Base-by-base conservation (phyloP, 495 filamentous ascomycete genomes). In the Penicilliopsis zonata region DNA sequence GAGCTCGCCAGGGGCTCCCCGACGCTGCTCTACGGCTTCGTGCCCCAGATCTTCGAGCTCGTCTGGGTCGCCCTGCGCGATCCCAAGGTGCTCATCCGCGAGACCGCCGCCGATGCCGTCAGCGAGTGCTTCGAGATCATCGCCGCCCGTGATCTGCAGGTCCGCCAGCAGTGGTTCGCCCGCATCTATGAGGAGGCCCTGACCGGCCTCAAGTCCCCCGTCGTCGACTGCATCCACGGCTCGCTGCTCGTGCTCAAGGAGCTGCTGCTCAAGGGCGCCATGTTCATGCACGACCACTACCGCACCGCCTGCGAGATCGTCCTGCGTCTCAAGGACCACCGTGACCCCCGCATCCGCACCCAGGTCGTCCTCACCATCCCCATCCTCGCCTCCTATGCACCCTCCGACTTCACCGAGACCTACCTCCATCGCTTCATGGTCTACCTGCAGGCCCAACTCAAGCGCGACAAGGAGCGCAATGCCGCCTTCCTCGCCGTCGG, bases 391-490 rank as follows among this genome's bases (percentile, higher is more conserved):
- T 82, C 74, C 37, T 99, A 99, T 43, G 78, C 85, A 4, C 90
- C 90, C 0, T 65, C 74, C 32, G 82, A 93, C 19, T 99, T 99
- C 49, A 75, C 74, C 19, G 67, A 70, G 30, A 71, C 65, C 8
- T 92, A 93, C 46, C 69, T 99, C 4, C 86, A 94, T 55, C 79
- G 83, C 46, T 95, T 92, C 62, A 99, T 99, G 92, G 70, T 93
- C 7, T 87, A 94, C 44, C 72, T 99, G 6, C 86, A 93, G 44
- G 74, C 75, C 18, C 87, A 95, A 60, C 72, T 99, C n/a, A 94
- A 94, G 60, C 85, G 86, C 50, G 82, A 92, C 30, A 87, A 85
- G 50, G 88, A 96, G 38, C 70, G 88, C 10, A 90, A 90, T 49
- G 72, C 85, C 24, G 88, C 90, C 12, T 96, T 95, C 43, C 70